Evolutionary conservation across 23 red algal species (phyloP), one percentile per base, ranked within the genome.

Genomic region (Chondrus crispus): DNA sequence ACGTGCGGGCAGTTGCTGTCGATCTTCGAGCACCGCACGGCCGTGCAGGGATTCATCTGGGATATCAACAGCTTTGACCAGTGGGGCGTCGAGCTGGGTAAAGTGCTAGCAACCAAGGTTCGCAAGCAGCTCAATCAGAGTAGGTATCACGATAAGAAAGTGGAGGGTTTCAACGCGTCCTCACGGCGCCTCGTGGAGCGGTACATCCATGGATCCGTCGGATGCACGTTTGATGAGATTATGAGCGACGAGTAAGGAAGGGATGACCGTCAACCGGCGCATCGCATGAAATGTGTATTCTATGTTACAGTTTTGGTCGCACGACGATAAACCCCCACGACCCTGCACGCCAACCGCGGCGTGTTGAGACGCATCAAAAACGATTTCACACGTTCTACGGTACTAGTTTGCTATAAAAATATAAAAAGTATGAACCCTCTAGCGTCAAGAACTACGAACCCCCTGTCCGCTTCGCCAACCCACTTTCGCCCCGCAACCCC

Each of bases 31-130:
- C 97, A 98, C 53, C 97, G 97, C 36, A 96, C 93, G 35, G 97
- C 92, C 4, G 97, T 98, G 45, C 87, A 98, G 57, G 97, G 97
- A 45, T 98, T 98, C 72, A 80, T 98, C 19, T 98, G 97, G 97
- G 97, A 94, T 51, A 96, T 98, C 24, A 96, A 98, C 84, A 96
- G 93, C 22, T 98, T 98, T 76, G 97, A 98, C 64, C 97, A 98
- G 85, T 98, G 89, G 89, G 97, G 97, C 38, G 97, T 98, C 14
- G 97, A 98, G 74, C 72, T 98, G 41, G 97, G 97, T 14, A 98
- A 98, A 76, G 79, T 87, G n/a, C 92, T 98, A n/a, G 97, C 97
- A 12, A 98, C 89, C 41, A 75, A 92, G 60, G 96, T 98, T 5
- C 88, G 96, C 42, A 95, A 93, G 76, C 88, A 95, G 75, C 50